phyloP scores from a whole-genome alignment of 2,329 filamentous ascomycete genomes.

The Xylariaceae sp. region DNA sequence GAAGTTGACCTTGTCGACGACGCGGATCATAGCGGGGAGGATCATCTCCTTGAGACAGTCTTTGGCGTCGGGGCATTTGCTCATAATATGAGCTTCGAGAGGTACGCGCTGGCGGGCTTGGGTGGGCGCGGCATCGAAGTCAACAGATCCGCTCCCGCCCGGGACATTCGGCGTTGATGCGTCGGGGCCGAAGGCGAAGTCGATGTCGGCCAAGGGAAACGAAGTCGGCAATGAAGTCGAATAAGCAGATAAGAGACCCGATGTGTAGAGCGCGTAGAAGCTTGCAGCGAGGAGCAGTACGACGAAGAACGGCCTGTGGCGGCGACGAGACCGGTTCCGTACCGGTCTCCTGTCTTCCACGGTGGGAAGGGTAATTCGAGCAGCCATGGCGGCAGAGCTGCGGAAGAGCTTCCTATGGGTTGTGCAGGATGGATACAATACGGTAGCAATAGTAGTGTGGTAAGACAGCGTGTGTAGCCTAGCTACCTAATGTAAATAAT shows the following conservation, averaged over 20 bases:
- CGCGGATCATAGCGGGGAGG: conserved; percentile 79
- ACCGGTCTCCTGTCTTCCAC: conserved; percentile 29
- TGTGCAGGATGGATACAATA: too few species aligned
- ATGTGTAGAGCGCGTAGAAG: conserved; percentile 24
- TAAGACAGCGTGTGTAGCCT: too few species aligned
- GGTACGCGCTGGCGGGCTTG: conserved; percentile 54
- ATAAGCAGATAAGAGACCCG: conserved; percentile 19
- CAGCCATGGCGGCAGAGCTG: conserved; percentile 23
- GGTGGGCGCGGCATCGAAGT: conserved; percentile 13
- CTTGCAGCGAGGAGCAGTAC: conserved; percentile 20
- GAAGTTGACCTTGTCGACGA: conserved; percentile 85
- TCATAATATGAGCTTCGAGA: conserved; percentile 94
- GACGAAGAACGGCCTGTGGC: conserved; percentile 24
- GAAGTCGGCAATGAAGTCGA: conserved; percentile 9
- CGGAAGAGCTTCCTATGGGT: too few species aligned
- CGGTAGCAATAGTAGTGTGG: too few species aligned
- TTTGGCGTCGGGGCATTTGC: conserved; percentile 90
- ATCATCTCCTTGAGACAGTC: conserved; percentile 80
- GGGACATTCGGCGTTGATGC: conserved; percentile 1
- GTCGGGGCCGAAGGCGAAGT: neutral
- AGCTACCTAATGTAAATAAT: too few species aligned
- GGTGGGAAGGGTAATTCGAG: conserved; percentile 28
- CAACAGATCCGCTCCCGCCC: conserved; percentile 2
- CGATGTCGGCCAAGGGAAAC: neutral
- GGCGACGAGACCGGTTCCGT: conserved; percentile 24